Evolutionary conservation across 1,139 yeast species (phyloP).

Genomic region (Debaryomyces sp.): DNA sequence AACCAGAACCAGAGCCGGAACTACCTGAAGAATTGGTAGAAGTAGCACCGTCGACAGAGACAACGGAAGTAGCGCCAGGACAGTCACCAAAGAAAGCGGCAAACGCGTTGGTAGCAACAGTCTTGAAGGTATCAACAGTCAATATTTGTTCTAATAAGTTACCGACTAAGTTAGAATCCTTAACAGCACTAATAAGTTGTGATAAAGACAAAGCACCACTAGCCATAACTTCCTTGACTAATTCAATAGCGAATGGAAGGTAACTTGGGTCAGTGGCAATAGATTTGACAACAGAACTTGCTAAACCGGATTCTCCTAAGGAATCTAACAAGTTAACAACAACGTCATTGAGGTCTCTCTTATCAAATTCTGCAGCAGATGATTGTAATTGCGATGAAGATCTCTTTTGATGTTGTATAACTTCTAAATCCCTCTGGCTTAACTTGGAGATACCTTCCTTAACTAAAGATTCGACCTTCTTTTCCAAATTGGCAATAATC

Average conservation of each 20-base stretch:
- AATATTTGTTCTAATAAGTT: conserved; percentile 40
- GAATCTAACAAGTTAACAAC: conserved; percentile 44
- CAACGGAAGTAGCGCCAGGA: conserved; percentile 16
- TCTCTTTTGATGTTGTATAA: background rate
- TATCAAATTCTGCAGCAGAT: conserved; percentile 12
- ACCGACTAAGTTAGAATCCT: conserved; percentile 39
- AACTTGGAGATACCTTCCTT: conserved; percentile 21
- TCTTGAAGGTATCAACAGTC: conserved; percentile 35
- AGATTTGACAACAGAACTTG: conserved; percentile 42
- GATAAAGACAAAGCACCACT: conserved; percentile 33
- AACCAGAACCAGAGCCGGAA: conserved; percentile 9
- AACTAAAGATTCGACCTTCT: conserved; percentile 29
- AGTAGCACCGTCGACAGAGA: conserved; percentile 10
- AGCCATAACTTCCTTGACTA: conserved; percentile 33
- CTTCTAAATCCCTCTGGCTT: conserved; percentile 4
- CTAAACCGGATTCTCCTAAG: conserved; percentile 46
- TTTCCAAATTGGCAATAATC: conserved; percentile 31
- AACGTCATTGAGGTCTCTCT: conserved; percentile 33
- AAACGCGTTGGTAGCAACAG: conserved; percentile 44
- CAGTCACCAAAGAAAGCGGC: conserved; percentile 49
- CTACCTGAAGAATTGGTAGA: conserved; percentile 11
- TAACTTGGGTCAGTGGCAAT: conserved; percentile 42
- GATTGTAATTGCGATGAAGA: background rate
- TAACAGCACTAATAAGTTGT: conserved; percentile 35
- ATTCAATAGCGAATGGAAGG: conserved; percentile 40